A percentile compares a stretch with the other conserved stretches of the same genome.
phyloP scores from a whole-genome alignment of 257 asterid species.

The Nicotiana tomentosiformis region DNA sequence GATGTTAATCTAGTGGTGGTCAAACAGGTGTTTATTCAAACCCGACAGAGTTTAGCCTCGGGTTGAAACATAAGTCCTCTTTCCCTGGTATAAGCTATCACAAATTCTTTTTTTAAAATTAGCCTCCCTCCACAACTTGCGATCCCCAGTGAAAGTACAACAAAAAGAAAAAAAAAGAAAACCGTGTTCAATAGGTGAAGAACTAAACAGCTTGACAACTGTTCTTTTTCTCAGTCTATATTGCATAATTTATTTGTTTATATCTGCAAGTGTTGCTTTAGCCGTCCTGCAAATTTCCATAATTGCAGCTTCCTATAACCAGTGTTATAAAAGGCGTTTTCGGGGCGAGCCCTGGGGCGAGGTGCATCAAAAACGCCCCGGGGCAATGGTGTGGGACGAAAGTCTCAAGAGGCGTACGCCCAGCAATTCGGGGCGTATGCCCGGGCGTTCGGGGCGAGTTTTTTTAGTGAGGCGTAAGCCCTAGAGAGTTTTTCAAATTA shows the following conservation, averaged over 20 bases:
- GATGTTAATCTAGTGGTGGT: background rate
- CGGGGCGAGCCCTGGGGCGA: too few relatives aligned
- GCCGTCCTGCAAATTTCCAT: background rate
- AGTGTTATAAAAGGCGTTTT: too few relatives aligned
- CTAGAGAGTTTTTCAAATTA: too few relatives aligned
- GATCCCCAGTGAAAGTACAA: background rate
- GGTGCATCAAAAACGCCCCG: too few relatives aligned
- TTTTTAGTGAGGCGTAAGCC: too few relatives aligned
- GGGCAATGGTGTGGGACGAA: too few relatives aligned
- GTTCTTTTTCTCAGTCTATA: background rate
- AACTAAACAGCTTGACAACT: background rate
- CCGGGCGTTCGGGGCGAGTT: too few relatives aligned
- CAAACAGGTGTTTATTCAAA: background rate
- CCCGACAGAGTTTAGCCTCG: background rate
- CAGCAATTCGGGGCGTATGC: too few relatives aligned
- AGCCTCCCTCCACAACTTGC: background rate
- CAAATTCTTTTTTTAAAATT: background rate
- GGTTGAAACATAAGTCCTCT: background rate
- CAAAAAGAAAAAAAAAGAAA: background rate
- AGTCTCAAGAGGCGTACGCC: too few relatives aligned
- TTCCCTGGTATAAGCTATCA: background rate
- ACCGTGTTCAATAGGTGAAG: background rate
- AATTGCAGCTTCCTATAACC: background rate
- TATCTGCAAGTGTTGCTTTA: background rate
- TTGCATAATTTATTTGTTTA: background rate